Evolutionary conservation across 1,284 basidiomycete genomes (phyloP), one percentile per base, ranked within the genome.

Genomic region (Naganishia liquefaciens): DNA sequence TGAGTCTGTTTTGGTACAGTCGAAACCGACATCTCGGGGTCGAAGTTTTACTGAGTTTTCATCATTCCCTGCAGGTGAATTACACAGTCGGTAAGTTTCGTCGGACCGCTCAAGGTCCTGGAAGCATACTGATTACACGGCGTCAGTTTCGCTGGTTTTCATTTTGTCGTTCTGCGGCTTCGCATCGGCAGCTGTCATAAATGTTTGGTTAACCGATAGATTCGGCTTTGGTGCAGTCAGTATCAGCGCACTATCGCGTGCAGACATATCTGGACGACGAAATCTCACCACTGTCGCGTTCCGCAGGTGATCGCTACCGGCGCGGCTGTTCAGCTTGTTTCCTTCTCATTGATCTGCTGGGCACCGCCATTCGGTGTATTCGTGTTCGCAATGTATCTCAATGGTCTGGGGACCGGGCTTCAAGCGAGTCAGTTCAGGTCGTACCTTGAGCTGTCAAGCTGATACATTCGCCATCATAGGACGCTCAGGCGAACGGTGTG

Each of bases 331-430:
- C 81, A 82, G 69, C 71, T 77, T 0, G 66, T 84, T 10, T 85
- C 80, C 1, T 88, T 86, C 71, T 67, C 76, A 4, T 75, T 88
- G 40, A 81, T 85, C 68, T 81, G 82, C 19, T 81, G 86, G 42
- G 86, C 83, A 1, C 82, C 84, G 5, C 88, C 88, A 0, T 90
- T 87, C 73, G 85, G 86, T 0, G 78, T 86, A 5, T 86, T 88
- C 71, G 83, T 86, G 49, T 71, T 86, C 51, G 82, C 83, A 0
- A 89, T 83, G 70, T 72, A 80, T 3, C 79, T 88, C 64, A 85
- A 84, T 62, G 88, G 88, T 1, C 82, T 86, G 55, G 87, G 86
- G 0, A 76, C 85, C 49, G 81, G 83, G 11, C 72, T 86, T 30
- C 83, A 84, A 72, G 84, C 83, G 68, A 47, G 75, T 68, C 37